A percentile compares a stretch with the other conserved stretches of the same genome.
phyloP scores from a whole-genome alignment of 768 basidiomycete genomes.

The Suillus decipiens region DNA sequence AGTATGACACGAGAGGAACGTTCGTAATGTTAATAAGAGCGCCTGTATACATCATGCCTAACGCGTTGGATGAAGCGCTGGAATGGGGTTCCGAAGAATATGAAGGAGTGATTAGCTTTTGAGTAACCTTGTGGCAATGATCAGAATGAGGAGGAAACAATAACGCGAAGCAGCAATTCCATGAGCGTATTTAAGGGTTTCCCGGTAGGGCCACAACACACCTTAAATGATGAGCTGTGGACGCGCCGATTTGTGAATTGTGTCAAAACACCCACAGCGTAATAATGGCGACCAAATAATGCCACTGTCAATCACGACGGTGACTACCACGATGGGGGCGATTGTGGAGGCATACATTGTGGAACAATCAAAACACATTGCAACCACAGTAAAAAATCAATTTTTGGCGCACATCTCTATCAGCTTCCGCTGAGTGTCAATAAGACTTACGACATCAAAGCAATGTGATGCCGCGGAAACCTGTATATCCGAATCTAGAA shows the following conservation, averaged over 20 bases:
- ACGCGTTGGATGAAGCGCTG: background rate
- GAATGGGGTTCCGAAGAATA: background rate
- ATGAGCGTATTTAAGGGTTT: background rate
- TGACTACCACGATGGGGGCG: no score
- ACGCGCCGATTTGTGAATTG: slow-evolving; percentile 5
- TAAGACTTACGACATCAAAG: no score
- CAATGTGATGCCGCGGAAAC: background rate
- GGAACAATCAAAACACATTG: background rate
- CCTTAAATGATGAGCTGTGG: slow-evolving; percentile 9
- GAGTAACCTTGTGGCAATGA: slow-evolving; percentile 9
- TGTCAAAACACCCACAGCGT: background rate
- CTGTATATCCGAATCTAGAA: background rate
- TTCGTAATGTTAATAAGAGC: no score
- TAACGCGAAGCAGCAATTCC: background rate
- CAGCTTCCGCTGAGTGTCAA: background rate
- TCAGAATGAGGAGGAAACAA: background rate
- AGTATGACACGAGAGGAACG: no score
- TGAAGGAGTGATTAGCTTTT: slow-evolving; percentile 12
- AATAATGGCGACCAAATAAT: background rate
- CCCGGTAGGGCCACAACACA: background rate
- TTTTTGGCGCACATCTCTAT: background rate
- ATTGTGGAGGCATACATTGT: background rate
- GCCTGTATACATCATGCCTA: background rate
- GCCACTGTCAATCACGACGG: background rate
- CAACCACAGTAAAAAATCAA: background rate